Conservation (phyloP, 345 rosid genomes). For the Linum lewisii region DNA sequence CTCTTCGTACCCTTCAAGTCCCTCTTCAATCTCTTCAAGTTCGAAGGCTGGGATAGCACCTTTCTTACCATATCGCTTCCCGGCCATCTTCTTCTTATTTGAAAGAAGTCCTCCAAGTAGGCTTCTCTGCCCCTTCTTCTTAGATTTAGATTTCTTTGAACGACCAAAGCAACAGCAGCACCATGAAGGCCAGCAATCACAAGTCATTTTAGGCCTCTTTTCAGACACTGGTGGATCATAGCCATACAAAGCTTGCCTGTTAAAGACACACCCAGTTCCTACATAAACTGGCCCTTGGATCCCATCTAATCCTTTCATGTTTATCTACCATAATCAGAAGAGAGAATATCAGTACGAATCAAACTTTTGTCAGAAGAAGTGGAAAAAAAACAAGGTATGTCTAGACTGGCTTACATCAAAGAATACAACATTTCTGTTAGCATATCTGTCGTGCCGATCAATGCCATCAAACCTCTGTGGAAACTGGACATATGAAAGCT, state of each 20-base stretch:
- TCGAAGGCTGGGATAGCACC: slow-evolving; percentile 46
- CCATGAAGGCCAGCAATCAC: slow-evolving; percentile 98
- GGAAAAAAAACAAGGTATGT: background rate
- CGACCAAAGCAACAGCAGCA: slow-evolving; percentile 88
- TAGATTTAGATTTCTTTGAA: slow-evolving; percentile 63
- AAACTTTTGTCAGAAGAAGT: background rate
- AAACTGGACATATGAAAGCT: slow-evolving; percentile 91
- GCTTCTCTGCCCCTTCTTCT: slow-evolving; percentile 55
- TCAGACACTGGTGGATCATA: slow-evolving; percentile 87
- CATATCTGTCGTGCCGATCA: slow-evolving; percentile 89
- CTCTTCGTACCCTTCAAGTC: slow-evolving; percentile 92
- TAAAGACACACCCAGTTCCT: slow-evolving; percentile 95
- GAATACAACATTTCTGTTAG: slow-evolving; percentile 85
- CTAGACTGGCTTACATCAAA: slow-evolving; percentile 52
- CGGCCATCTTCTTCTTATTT: slow-evolving; percentile 63
- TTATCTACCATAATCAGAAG: slow-evolving; percentile 38
- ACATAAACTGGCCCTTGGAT: slow-evolving; percentile 95
- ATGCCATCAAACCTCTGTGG: slow-evolving; percentile 98
- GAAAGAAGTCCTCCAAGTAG: slow-evolving; percentile 40
- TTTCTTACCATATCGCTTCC: slow-evolving; percentile 58
- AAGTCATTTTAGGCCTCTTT: slow-evolving; percentile 90
- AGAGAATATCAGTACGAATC: background rate
- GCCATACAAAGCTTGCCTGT: slow-evolving; percentile 85
- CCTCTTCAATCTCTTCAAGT: slow-evolving; percentile 97
- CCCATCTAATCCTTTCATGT: slow-evolving; percentile 90